Evolutionary conservation across 495 filamentous ascomycete species (phyloP).

Genomic region (Talaromyces adpressus): DNA sequence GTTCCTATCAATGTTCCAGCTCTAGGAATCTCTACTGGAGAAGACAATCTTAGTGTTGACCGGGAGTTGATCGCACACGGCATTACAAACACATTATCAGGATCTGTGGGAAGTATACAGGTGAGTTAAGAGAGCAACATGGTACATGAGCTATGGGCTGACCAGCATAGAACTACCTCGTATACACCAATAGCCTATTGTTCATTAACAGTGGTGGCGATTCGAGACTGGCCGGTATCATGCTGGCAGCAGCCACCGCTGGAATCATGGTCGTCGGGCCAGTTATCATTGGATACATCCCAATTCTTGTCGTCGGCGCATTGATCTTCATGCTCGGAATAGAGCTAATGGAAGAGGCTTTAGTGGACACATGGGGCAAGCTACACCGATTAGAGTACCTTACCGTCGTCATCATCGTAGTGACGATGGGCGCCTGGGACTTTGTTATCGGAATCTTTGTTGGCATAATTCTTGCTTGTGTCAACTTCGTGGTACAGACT

Average conservation of each 20-base stretch:
- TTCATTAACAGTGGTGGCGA: conserved; percentile 89
- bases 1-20: conserved; percentile 97
- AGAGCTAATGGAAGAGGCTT: conserved; percentile 78
- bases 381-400: conserved; percentile 79
- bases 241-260: conserved; percentile 74
- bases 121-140: conserved; percentile 22
- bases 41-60: conserved; percentile 86
- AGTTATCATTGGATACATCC: conserved; percentile 83
- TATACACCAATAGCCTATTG: conserved; percentile 92
- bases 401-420: conserved; percentile 83
- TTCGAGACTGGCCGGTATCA: conserved; percentile 76
- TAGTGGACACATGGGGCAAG: conserved; percentile 83
- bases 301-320: conserved; percentile 91
- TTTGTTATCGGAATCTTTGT: conserved; percentile 91
- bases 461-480: conserved; percentile 85
- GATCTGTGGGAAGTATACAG: conserved; percentile 81
- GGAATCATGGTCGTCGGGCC: conserved; percentile 80
- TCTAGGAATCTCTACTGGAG: conserved; percentile 76
- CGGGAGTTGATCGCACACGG: conserved; percentile 91
- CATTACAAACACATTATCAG: conserved; percentile 85
- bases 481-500: conserved; percentile 84
- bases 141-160: conserved; percentile 5
- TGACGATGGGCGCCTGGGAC: conserved; percentile 94
- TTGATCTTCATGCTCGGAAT: conserved; percentile 92
- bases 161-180: conserved; percentile 69